Evolutionary conservation across 805 yeast species (phyloP).

Genomic region (Wickerhamiella occidentalis): DNA sequence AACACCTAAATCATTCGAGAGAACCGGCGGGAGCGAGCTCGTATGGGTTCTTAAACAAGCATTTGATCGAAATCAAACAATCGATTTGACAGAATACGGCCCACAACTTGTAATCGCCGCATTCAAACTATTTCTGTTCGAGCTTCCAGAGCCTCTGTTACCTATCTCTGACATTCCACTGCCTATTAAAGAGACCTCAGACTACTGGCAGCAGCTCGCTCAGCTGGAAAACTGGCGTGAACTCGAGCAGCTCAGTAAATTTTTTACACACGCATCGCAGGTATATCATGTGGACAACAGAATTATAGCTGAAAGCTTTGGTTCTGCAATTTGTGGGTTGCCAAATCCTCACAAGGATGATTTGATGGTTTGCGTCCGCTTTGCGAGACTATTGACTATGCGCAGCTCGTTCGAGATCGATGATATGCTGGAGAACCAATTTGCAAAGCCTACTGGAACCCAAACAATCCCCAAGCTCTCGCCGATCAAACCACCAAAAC

Average conservation of each 20-base stretch:
- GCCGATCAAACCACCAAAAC: background rate
- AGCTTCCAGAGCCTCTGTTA: conserved; percentile 43
- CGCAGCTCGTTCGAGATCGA: conserved; percentile 32
- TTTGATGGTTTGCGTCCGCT: conserved; percentile 41
- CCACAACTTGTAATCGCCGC: conserved; percentile 39
- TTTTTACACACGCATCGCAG: conserved; percentile 10
- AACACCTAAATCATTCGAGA: conserved; percentile 10
- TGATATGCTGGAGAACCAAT: background rate
- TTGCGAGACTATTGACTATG: conserved; percentile 40
- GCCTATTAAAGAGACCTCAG: conserved; percentile 42
- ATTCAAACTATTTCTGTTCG: conserved; percentile 36
- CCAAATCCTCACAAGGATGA: conserved; percentile 36
- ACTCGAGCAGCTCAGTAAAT: background rate
- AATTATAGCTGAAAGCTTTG: conserved; percentile 35
- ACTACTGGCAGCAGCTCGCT: conserved; percentile 34
- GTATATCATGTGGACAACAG: conserved; percentile 6
- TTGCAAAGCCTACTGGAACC: too few species aligned
- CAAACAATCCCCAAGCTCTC: background rate
- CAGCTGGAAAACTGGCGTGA: conserved; percentile 16
- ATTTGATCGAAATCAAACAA: conserved; percentile 38
- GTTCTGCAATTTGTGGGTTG: conserved; percentile 47
- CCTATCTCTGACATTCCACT: conserved; percentile 37
- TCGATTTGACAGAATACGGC: conserved; percentile 47
- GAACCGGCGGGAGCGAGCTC: conserved; percentile 12
- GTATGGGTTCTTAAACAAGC: conserved; percentile 20